Percentiles rank a stretch among this genome's conserved stretches.
Conservation (phyloP, 129 eudicot genomes). For the Deinandra increscens region DNA sequence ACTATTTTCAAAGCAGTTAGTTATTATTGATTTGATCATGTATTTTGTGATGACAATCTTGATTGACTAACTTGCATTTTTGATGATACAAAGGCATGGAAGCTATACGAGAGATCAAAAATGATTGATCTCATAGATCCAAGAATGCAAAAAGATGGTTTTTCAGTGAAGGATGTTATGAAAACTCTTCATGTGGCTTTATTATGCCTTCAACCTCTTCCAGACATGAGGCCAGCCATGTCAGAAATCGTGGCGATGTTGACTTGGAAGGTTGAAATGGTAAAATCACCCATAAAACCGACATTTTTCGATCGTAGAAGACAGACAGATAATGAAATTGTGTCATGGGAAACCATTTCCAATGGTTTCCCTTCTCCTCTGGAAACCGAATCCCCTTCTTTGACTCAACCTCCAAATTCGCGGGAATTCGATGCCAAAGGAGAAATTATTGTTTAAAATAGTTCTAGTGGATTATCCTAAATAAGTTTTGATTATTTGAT, state of each 20-base stretch:
- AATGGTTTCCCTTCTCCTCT: conserved; percentile 49
- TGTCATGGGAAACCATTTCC: conserved; percentile 52
- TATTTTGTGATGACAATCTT: not conserved
- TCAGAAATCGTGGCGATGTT: conserved; percentile 73
- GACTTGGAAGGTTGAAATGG: conserved; percentile 46
- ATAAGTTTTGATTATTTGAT: not conserved
- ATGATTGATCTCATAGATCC: conserved; percentile 60
- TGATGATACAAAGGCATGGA: conserved; percentile 61
- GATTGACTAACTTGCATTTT: conserved; percentile 17
- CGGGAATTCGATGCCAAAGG: conserved; percentile 28
- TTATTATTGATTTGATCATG: not conserved
- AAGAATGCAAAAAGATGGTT: conserved; percentile 55
- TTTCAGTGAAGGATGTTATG: conserved; percentile 52
- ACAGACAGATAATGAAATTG: conserved; percentile 33
- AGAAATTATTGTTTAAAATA: conserved; percentile 1
- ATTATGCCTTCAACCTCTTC: conserved; percentile 64
- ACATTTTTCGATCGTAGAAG: conserved; percentile 47
- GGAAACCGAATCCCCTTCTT: conserved; percentile 49
- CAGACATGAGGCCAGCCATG: conserved; percentile 64
- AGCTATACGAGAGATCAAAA: conserved; percentile 66
- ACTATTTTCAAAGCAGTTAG: not conserved
- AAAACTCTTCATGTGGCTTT: conserved; percentile 57
- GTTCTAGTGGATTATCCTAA: not conserved
- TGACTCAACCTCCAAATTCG: conserved; percentile 44
- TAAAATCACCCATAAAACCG: conserved; percentile 51